Conservation (phyloP, 257 asterid genomes). For the Plantago elongata region DNA sequence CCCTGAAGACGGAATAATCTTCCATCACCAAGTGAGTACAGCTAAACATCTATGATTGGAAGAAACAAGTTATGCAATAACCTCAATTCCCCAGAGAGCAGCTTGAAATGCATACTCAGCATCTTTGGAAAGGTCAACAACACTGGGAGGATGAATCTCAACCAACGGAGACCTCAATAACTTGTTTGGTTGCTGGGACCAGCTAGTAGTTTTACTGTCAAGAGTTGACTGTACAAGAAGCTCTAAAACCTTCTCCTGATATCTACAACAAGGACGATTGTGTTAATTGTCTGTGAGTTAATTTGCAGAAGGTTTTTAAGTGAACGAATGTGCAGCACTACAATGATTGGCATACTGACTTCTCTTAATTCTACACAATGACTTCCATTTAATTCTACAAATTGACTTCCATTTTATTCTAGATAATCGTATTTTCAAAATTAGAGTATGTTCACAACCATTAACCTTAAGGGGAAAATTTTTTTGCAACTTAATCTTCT, state of each 20-base stretch:
- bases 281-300: constrained; percentile 18
- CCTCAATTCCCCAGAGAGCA: constrained; percentile 96
- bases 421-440: neutral
- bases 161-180: constrained; percentile 35
- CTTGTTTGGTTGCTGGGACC: constrained; percentile 45
- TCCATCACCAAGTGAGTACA: constrained; percentile 26
- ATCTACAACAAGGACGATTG: constrained; percentile 41
- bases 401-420: neutral
- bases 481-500: neutral
- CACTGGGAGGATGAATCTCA: constrained; percentile 84
- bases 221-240: constrained; percentile 59
- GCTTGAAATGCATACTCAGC: constrained; percentile 84
- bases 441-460: neutral
- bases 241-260: constrained; percentile 74
- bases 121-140: constrained; percentile 78
- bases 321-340: neutral
- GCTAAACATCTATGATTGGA: constrained; percentile 9
- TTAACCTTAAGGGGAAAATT: neutral
- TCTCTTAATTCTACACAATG: neutral
- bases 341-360: neutral
- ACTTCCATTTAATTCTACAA: neutral
- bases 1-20: constrained; percentile 67
- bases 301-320: neutral
- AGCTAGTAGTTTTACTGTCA: constrained; percentile 38
- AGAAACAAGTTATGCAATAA: constrained; percentile 35